Conservation (phyloP, 148 eudicot genomes). For the Silene latifolia region DNA sequence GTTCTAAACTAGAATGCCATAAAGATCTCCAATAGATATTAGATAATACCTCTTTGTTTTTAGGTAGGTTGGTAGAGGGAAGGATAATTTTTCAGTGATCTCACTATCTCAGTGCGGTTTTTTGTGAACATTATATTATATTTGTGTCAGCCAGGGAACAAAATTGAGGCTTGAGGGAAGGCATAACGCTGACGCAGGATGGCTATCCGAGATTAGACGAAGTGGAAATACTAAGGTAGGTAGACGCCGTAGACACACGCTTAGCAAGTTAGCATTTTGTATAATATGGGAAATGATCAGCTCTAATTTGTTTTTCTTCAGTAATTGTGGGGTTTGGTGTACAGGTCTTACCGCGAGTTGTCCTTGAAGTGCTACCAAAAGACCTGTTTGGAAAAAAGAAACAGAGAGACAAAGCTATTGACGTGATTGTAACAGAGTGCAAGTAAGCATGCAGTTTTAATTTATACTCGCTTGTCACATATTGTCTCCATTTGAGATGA, state of each 20-base stretch:
- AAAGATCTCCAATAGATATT: background rate
- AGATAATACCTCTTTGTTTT: background rate
- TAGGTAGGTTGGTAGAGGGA: background rate
- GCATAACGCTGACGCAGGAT: constrained; percentile 86
- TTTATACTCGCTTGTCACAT: background rate
- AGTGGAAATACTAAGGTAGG: constrained; percentile 66
- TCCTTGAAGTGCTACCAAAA: constrained; percentile 75
- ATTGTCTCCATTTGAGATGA: background rate
- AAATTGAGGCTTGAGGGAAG: constrained; percentile 73
- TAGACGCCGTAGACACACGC: background rate
- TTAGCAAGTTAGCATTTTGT: background rate
- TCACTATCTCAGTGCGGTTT: background rate
- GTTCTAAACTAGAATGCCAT: background rate
- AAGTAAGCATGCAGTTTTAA: constrained; percentile 43
- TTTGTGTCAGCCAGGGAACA: constrained; percentile 54
- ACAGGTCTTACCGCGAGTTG: constrained; percentile 87
- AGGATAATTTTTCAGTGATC: background rate
- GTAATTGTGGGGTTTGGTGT: constrained; percentile 1
- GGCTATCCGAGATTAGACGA: constrained; percentile 73
- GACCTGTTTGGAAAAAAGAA: constrained; percentile 70
- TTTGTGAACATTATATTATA: constrained; percentile 13
- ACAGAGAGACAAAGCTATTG: constrained; percentile 65
- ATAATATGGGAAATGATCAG: background rate
- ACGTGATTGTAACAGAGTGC: constrained; percentile 79
- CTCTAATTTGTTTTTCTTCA: background rate